A percentile compares a stretch with the other conserved stretches of the same genome.
Evolutionary conservation across 805 yeast species (phyloP).

Genomic region (Starmera pachycereana): DNA sequence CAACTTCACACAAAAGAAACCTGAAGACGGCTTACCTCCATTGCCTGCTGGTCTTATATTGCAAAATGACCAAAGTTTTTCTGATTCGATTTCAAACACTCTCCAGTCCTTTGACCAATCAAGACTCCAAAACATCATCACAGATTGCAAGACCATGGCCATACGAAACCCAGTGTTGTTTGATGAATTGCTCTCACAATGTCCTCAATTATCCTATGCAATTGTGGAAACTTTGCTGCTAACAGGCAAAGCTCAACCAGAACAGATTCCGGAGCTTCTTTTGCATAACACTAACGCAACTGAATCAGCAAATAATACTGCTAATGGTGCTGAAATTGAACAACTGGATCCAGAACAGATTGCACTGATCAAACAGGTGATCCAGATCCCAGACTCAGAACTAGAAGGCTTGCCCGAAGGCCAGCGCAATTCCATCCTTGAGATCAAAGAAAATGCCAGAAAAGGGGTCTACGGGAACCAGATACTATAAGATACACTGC

Average conservation of each 20-base stretch:
- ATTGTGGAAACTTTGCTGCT: slow-evolving; percentile 59
- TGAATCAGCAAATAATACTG: not conserved
- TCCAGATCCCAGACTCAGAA: slow-evolving; percentile 42
- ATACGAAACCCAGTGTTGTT: slow-evolving; percentile 46
- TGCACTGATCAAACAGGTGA: slow-evolving; percentile 39
- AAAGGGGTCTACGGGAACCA: slow-evolving; percentile 18
- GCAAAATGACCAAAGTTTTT: slow-evolving; percentile 16
- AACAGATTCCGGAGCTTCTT: slow-evolving; percentile 28
- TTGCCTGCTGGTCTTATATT: slow-evolving; percentile 46
- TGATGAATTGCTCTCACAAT: slow-evolving; percentile 47
- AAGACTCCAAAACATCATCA: slow-evolving; percentile 37
- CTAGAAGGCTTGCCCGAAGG: slow-evolving; percentile 38
- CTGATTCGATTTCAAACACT: slow-evolving; percentile 34
- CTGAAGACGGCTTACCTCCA: slow-evolving; percentile 30
- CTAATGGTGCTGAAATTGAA: slow-evolving; percentile 1
- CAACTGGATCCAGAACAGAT: slow-evolving; percentile 28
- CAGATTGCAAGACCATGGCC: slow-evolving; percentile 52
- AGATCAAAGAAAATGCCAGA: slow-evolving; percentile 18
- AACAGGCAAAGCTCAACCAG: slow-evolving; percentile 4
- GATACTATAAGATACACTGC: not conserved
- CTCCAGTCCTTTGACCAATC: slow-evolving; percentile 36
- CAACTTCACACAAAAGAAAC: slow-evolving; percentile 9
- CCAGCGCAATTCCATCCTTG: slow-evolving; percentile 25
- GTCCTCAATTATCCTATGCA: slow-evolving; percentile 80
- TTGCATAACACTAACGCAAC: slow-evolving; percentile 3